Conservation (phyloP, 805 yeast genomes). For the Starmerella etchellsii region DNA sequence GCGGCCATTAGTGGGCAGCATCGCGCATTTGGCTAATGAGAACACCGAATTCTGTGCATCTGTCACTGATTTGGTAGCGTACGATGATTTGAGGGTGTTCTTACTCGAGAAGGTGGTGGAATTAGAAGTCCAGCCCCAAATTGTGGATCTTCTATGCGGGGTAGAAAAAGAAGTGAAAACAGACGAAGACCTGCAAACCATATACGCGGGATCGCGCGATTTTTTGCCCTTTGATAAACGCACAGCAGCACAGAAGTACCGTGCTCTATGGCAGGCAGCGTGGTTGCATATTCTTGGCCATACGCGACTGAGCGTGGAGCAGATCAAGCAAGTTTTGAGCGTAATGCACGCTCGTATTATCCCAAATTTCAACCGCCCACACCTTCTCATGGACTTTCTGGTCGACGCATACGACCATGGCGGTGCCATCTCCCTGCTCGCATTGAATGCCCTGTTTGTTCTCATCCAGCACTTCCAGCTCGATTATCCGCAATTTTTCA, state of each 20-base stretch:
- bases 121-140: neutral
- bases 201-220: slow-evolving; percentile 1
- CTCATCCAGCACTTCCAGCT: slow-evolving; percentile 69
- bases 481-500: slow-evolving; percentile 84
- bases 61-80: slow-evolving; percentile 26
- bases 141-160: slow-evolving; percentile 8
- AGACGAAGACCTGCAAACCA: slow-evolving; percentile 9
- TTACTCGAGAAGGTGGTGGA: slow-evolving; percentile 2
- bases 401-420: slow-evolving; percentile 68
- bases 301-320: slow-evolving; percentile 36
- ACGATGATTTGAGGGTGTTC: slow-evolving; percentile 59
- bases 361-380: slow-evolving; percentile 69
- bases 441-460: slow-evolving; percentile 78
- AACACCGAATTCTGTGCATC: slow-evolving; percentile 25
- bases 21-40: slow-evolving; percentile 29
- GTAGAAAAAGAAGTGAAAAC: slow-evolving; percentile 9
- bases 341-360: slow-evolving; percentile 74
- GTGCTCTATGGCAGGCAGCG: slow-evolving; percentile 47
- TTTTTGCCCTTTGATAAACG: slow-evolving; percentile 5
- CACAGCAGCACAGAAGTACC: slow-evolving; percentile 12
- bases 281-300: slow-evolving; percentile 43
- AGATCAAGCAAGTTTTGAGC: slow-evolving; percentile 55
- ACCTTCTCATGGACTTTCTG: slow-evolving; percentile 79
- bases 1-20: slow-evolving; percentile 30
- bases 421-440: slow-evolving; percentile 55